Evolutionary conservation across 2,329 filamentous ascomycete genomes (phyloP), one percentile per base, ranked within the genome.

Genomic region (Truncatella angustata): DNA sequence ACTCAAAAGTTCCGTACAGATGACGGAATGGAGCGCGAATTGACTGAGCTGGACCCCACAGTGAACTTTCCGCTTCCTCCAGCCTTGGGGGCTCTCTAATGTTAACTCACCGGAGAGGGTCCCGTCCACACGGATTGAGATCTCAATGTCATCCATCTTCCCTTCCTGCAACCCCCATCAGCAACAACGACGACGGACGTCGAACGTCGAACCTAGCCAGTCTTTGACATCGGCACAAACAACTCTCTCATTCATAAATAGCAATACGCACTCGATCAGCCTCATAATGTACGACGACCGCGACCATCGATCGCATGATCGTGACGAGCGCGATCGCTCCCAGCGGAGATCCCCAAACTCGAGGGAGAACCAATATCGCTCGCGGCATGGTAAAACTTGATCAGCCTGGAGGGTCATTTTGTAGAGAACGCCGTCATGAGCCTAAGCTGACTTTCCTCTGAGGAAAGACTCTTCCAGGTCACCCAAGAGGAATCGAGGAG

Each of bases 391-490:
- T 68, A 68, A 67, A 66, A 64, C 60, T 50, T 58, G 63, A 44
- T n/a, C 60, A 63, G 62, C 65, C 64, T 66, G 63, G 44, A 32
- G 35, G 21, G 42, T 50, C 16, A 42, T 26, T 36, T n/a, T 50
- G 21, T 50, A 32, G 30, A 44, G 62, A 62, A 59, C 36, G 51
- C n/a, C n/a, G 53, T 51, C 50, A 52, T 59, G 65, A 66, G 62
- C 59, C 57, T 62, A 57, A 55, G 66, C 66, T 68, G 56, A 68
- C 66, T 65, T 64, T 59, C 61, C 59, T 60, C 46, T 54, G 62
- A 63, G 63, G 59, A 61, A 67, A 67, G 65, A 66, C 59, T 59
- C 62, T 55, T 66, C 66, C 60, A 68, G 66, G 50, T 68, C 63
- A 43, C 63, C 62, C 54, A 63, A 60, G 58, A 62, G 58, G 53